These are phyloP conservation scores for Aspergillus intermedius DNA, from an alignment of 2,329 filamentous ascomycete species.

Conservation along the genomic window DNA sequence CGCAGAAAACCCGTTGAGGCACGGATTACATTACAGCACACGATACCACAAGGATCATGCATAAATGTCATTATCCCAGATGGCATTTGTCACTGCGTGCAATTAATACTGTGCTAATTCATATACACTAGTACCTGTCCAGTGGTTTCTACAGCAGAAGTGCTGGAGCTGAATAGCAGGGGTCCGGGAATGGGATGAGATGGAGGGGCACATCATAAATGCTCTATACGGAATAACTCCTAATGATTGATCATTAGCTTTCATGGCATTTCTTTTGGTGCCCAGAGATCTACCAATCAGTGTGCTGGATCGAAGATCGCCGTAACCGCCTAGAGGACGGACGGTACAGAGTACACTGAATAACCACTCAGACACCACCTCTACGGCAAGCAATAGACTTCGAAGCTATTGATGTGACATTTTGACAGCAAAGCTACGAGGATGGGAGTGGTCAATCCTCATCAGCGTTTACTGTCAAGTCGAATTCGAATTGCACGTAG, in stretches of 20 bases:
- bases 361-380: too few relatives aligned
- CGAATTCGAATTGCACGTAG: neutral
- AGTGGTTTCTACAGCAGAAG: neutral
- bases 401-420: neutral
- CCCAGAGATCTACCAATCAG: neutral
- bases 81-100: neutral
- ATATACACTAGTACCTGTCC: neutral
- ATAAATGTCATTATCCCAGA: neutral
- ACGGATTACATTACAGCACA: too few relatives aligned
- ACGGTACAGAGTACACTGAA: too few relatives aligned
- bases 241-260: neutral
- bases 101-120: too few relatives aligned
- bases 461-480: neutral
- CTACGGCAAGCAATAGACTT: neutral
- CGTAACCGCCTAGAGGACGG: too few relatives aligned
- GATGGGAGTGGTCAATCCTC: neutral
- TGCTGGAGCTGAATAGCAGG: too few relatives aligned
- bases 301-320: neutral
- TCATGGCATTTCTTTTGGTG: neutral
- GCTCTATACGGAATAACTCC: too few relatives aligned
- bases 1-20: too few relatives aligned
- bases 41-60: neutral
- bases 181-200: too few relatives aligned
- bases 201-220: too few relatives aligned
- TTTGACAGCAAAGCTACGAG: neutral